Evolutionary conservation across 2,329 filamentous ascomycete species (phyloP), one percentile per base, ranked within the genome.

Genomic region (Fusarium sp.): DNA sequence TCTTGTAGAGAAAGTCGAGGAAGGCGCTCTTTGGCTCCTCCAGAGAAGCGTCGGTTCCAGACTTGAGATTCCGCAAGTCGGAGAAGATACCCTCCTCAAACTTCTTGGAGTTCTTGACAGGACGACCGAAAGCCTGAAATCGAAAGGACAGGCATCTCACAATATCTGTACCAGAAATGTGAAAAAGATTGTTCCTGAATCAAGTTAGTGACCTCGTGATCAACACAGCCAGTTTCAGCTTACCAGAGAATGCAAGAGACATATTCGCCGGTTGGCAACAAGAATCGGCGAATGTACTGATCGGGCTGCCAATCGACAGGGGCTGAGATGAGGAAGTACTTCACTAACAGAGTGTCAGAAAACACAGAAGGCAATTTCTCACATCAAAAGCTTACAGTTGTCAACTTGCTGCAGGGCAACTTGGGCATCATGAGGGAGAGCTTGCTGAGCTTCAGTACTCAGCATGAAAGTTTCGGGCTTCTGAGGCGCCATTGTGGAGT

Each of bases 11-110:
- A 83, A 98, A 99, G 84, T 99, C 96, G 70, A 99, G 90, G 85
- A 99, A 99, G 4, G 93, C 92, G 85, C 95, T 98, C 89, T 99
- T 99, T 62, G 96, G 96, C 86, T 99, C 96, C 85, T 99, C 96
- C 68, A 99, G 91, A 45, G 96, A 98, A 54, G 96, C 96, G 86
- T 99, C 96, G 78, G 95, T 98, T 74, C 96, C 96, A 30, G 96
- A 97, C 86, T 99, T 99, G 77, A 99, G 89, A 83, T 99, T 99
- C 83, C 96, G 93, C 82, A 99, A 87, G 82, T 99, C 96, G 47
- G 96, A 99, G 85, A 99, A 99, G 84, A 99, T 98, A 77, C 96
- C 96, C 84, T 99, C 96, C 84, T 99, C 96, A 81, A 99, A 99
- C 85, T 99, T 99, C 87, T 99, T 99, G 44, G 95, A 97, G 87